These are phyloP conservation scores for Aureobasidium sp. DNA, from an alignment of 2,329 filamentous ascomycete species.

Conservation along the genomic window DNA sequence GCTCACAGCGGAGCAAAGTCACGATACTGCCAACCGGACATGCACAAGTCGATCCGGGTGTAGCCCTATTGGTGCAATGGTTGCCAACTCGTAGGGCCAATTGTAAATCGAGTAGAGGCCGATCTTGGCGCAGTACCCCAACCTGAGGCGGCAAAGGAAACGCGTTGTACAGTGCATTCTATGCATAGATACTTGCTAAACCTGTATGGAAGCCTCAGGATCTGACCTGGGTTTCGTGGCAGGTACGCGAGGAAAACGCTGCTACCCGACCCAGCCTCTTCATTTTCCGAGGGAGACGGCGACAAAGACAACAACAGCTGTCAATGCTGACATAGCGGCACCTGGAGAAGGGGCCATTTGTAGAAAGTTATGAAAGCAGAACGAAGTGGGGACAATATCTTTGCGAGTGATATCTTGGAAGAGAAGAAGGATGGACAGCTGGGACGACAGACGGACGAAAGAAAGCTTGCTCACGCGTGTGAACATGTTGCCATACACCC, in stretches of 20 bases:
- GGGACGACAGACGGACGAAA: neutral
- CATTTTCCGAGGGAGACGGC: neutral
- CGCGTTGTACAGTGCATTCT: neutral
- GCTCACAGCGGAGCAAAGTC: slow-evolving; percentile 1
- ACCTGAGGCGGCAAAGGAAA: slow-evolving; percentile 8
- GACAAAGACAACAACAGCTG: neutral
- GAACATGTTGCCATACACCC: neutral
- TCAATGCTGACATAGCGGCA: slow-evolving; percentile 8
- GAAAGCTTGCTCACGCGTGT: neutral
- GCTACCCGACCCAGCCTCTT: neutral
- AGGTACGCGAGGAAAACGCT: neutral
- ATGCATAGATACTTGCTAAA: neutral
- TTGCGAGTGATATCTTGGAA: neutral
- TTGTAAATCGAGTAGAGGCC: slow-evolving; percentile 1
- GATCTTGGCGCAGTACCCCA: slow-evolving; percentile 13
- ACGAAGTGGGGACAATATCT: slow-evolving; percentile 5
- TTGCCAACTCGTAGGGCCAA: slow-evolving; percentile 7
- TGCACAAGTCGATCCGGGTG: neutral
- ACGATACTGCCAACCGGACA: neutral
- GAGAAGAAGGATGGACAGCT: neutral
- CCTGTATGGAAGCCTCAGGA: neutral
- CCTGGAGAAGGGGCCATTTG: neutral
- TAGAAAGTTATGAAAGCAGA: slow-evolving; percentile 4
- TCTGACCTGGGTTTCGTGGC: neutral
- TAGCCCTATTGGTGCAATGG: slow-evolving; percentile 5